Conservation (phyloP, 192 early-diverging fungal species). For the Umbelopsis ramanniana region DNA sequence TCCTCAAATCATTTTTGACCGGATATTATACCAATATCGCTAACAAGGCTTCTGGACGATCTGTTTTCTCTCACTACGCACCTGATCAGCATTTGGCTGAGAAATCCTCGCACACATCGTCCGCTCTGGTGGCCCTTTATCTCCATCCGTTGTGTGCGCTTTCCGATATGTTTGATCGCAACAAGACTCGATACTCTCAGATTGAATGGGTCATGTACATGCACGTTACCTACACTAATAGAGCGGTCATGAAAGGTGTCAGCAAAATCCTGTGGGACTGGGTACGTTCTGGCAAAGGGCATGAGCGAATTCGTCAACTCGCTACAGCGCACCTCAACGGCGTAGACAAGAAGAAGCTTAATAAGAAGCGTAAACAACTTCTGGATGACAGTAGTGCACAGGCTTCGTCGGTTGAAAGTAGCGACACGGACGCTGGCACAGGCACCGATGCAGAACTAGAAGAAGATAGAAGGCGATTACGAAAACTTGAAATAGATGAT, state of each 20-base stretch:
- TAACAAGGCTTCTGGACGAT: slow-evolving; percentile 80
- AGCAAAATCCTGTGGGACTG: slow-evolving; percentile 88
- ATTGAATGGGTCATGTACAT: slow-evolving; percentile 97
- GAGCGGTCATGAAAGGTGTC: slow-evolving; percentile 95
- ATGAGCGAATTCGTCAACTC: slow-evolving; percentile 30
- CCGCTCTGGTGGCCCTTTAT: slow-evolving; percentile 83
- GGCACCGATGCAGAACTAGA: slow-evolving; percentile 11
- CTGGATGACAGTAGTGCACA: neutral
- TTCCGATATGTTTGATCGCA: slow-evolving; percentile 70
- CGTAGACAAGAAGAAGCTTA: slow-evolving; percentile 2
- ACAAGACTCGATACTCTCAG: slow-evolving; percentile 42
- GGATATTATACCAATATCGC: slow-evolving; percentile 95
- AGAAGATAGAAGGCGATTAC: slow-evolving; percentile 13
- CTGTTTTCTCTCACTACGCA: slow-evolving; percentile 62
- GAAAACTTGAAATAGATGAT: slow-evolving; percentile 17
- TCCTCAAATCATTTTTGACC: slow-evolving; percentile 83
- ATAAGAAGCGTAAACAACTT: slow-evolving; percentile 12
- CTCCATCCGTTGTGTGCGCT: slow-evolving; percentile 91
- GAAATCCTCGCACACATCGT: slow-evolving; percentile 71
- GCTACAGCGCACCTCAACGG: slow-evolving; percentile 35
- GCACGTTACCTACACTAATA: slow-evolving; percentile 89
- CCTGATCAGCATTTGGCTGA: slow-evolving; percentile 39
- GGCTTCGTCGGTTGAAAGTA: slow-evolving; percentile 7
- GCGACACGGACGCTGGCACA: neutral
- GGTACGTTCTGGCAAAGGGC: slow-evolving; percentile 78